Percentiles rank a stretch among this genome's conserved stretches.
These are phyloP conservation scores for Blastomyces emzantsi DNA, from an alignment of 2,329 filamentous ascomycete genomes.

Conservation along the genomic window DNA sequence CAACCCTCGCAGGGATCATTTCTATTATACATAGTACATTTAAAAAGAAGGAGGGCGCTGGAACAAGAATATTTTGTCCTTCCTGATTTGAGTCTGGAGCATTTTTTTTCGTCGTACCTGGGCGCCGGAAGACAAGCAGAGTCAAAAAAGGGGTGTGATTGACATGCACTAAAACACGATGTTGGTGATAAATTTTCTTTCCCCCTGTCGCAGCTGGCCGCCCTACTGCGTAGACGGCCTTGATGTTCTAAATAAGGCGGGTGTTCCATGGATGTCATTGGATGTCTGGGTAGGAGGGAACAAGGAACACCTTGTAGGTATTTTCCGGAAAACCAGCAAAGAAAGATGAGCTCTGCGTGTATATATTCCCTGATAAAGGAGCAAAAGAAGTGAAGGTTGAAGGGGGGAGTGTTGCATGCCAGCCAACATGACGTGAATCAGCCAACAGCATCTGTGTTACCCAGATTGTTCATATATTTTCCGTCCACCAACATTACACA, in stretches of 20 bases:
- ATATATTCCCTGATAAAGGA: not conserved
- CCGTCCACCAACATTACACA: not conserved
- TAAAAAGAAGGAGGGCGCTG: not conserved
- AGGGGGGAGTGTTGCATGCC: not conserved
- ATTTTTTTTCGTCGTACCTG: not conserved
- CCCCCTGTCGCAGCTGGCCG: not conserved
- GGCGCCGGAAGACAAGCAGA: not conserved
- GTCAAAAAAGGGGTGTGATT: not conserved
- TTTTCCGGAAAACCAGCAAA: not conserved
- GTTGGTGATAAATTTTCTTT: not conserved
- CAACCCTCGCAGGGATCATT: not conserved
- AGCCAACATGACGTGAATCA: not conserved
- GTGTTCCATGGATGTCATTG: not conserved
- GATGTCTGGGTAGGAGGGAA: not conserved
- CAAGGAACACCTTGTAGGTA: not conserved
- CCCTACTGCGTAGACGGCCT: no score
- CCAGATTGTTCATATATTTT: not conserved
- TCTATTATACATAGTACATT: not conserved
- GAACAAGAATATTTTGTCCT: not conserved
- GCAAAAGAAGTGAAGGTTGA: not conserved
- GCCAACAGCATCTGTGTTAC: not conserved
- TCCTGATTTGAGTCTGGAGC: no score
- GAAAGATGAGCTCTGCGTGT: not conserved
- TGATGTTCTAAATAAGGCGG: not conserved
- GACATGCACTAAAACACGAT: not conserved